Conservation (phyloP, 2,329 filamentous ascomycete species). For the Aspergillus ustus region DNA sequence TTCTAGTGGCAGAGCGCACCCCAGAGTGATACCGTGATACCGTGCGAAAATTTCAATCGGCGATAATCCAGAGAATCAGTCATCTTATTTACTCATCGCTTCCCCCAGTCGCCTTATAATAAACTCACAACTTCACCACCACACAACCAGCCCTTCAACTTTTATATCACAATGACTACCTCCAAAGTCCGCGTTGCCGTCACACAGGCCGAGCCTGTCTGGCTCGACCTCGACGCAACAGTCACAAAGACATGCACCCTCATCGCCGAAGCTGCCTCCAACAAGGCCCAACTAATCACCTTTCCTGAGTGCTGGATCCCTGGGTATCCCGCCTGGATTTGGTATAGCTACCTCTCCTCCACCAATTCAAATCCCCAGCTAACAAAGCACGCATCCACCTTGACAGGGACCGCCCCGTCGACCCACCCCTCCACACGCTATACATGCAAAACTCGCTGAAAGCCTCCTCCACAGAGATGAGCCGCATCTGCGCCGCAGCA, state of each 20-base stretch:
- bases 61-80: too few species aligned
- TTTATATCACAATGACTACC: too few species aligned
- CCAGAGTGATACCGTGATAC: too few species aligned
- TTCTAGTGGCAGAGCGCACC: too few species aligned
- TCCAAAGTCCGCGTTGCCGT: conserved; percentile 19
- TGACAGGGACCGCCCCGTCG: conserved; percentile 38
- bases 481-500: conserved; percentile 40
- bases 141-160: too few species aligned
- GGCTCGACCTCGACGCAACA: conserved; percentile 61
- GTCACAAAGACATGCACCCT: conserved; percentile 62
- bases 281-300: conserved; percentile 59
- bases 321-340: conserved; percentile 58
- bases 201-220: conserved; percentile 61
- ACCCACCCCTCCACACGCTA: conserved; percentile 33
- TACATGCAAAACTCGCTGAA: conserved; percentile 42
- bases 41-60: too few species aligned
- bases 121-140: too few species aligned
- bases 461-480: conserved; percentile 43
- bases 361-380: background rate
- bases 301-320: conserved; percentile 62
- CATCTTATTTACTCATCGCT: too few species aligned
- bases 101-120: too few species aligned
- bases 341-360: conserved; percentile 26
- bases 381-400: background rate
- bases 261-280: conserved; percentile 59